A percentile compares a stretch with the other conserved stretches of the same genome.
Evolutionary conservation across 768 basidiomycete species (phyloP).

Genomic region (Pluteus cervinus): DNA sequence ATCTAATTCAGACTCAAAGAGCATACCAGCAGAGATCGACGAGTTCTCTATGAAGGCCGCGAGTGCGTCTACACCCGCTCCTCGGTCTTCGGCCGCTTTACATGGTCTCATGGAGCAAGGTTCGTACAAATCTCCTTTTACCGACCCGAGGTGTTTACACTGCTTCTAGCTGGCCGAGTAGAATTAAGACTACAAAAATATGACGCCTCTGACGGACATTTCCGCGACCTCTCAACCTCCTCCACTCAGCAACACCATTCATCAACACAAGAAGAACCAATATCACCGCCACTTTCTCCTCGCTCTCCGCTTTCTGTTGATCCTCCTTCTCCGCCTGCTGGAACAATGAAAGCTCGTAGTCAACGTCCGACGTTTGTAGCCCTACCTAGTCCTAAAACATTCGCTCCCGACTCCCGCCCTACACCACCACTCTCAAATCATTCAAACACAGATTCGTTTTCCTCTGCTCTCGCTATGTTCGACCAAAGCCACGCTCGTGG

Average conservation of each 20-base stretch:
- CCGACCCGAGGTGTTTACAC: too few relatives aligned
- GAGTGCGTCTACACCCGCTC: constrained; percentile 18
- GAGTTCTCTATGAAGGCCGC: constrained; percentile 21
- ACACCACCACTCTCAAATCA: constrained; percentile 15
- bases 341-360: neutral
- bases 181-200: too few relatives aligned
- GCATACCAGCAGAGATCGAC: constrained; percentile 23
- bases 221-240: too few relatives aligned
- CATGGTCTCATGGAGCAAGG: constrained; percentile 66
- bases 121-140: constrained; percentile 24
- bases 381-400: constrained; percentile 27
- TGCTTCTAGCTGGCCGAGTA: too few relatives aligned
- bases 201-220: too few relatives aligned
- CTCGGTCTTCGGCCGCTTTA: constrained; percentile 40
- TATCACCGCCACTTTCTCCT: too few relatives aligned
- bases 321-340: neutral
- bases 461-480: constrained; percentile 29
- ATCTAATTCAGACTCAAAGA: constrained; percentile 19
- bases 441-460: constrained; percentile 18
- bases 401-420: constrained; percentile 20
- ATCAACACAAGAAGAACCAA: too few relatives aligned
- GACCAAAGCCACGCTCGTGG: constrained; percentile 31
- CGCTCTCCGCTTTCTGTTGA: too few relatives aligned
- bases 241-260: too few relatives aligned
- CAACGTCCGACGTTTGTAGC: constrained; percentile 32